Percentiles rank a stretch among this genome's conserved stretches.
Evolutionary conservation across 1,284 basidiomycete genomes (phyloP).

Genomic region (Austroboletus niveus): DNA sequence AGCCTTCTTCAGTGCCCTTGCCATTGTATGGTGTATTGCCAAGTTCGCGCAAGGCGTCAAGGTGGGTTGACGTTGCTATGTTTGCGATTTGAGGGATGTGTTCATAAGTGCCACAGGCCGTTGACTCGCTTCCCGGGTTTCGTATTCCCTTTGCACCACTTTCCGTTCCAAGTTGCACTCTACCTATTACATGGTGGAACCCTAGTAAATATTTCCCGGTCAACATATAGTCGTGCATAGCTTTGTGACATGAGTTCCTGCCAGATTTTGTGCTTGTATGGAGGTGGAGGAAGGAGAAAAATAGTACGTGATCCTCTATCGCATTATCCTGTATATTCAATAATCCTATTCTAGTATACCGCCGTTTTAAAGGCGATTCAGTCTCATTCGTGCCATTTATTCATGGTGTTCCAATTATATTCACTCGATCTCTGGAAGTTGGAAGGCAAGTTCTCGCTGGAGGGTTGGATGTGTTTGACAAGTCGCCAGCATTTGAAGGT

Average conservation of each 20-base stretch:
- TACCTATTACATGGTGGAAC: slow-evolving; percentile 46
- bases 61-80: background rate
- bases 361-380: background rate
- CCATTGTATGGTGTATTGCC: slow-evolving; percentile 10
- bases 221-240: slow-evolving; percentile 35
- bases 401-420: background rate
- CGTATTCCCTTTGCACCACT: slow-evolving; percentile 41
- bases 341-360: background rate
- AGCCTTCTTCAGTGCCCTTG: background rate
- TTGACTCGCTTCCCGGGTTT: slow-evolving; percentile 37
- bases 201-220: slow-evolving; percentile 25
- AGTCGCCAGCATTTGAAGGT: background rate
- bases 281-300: background rate
- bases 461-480: background rate
- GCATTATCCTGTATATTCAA: background rate
- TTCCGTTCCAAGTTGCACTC: slow-evolving; percentile 34
- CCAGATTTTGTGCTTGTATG: background rate
- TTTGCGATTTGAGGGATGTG: no score
- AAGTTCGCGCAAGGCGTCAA: slow-evolving; percentile 12
- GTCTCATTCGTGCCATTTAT: background rate
- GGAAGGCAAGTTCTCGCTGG: background rate
- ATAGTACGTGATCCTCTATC: background rate
- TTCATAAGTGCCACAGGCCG: slow-evolving; percentile 19
- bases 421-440: background rate
- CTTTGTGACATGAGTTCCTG: background rate